Percentiles rank a stretch among this genome's conserved stretches.
These are phyloP conservation scores for Daucus carota DNA, from an alignment of 129 eudicot genomes.

Conservation along the genomic window DH1_v3.0 NC_030389.2:37167501-37168000, in stretches of 20 bases:
- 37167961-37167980: not conserved
- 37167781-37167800: constrained; percentile 17
- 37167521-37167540: constrained; percentile 15
- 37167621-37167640: constrained; percentile 32
- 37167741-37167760: not conserved
- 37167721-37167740: constrained; percentile 11
- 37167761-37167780: constrained; percentile 19
- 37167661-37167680: not conserved
- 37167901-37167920: not conserved
- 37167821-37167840: constrained; percentile 23
- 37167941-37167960: not conserved
- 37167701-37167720: not conserved
- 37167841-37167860: constrained; percentile 15
- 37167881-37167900: not conserved
- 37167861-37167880: constrained; percentile 32
- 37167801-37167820: constrained; percentile 17
- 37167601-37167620: constrained; percentile 36
- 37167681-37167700: not conserved
- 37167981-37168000: not conserved
- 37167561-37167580: constrained; percentile 34
- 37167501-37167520: constrained; percentile 14
- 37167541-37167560: constrained; percentile 39
- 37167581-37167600: constrained; percentile 43
- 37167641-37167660: constrained; percentile 13
- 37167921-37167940: not conserved